Percentiles rank a stretch among this genome's conserved stretches.
Evolutionary conservation across 169 alveolate species (phyloP).

Genomic region (Plasmodium malariae): DNA sequence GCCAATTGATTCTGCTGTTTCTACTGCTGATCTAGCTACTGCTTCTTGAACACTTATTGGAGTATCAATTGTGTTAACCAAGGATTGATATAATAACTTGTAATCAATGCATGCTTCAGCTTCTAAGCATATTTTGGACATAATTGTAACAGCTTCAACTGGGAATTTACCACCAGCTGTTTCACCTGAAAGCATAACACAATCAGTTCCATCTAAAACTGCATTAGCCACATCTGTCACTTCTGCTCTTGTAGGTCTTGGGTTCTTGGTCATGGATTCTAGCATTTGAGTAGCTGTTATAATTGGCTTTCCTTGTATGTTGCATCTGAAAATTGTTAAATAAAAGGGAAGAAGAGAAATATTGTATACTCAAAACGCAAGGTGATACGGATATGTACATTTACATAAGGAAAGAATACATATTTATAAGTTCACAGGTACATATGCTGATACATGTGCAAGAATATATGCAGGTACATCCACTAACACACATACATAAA

Average conservation of each 20-base stretch:
- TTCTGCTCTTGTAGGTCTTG: conserved; percentile 99
- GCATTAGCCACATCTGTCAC: conserved; percentile 99
- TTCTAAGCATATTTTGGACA: conserved; percentile 89
- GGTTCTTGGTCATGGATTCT: conserved; percentile 97
- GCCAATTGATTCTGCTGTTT: conserved; percentile 90
- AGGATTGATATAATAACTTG: conserved; percentile 81
- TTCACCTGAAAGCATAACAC: conserved; percentile 94
- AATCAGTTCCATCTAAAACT: conserved; percentile 98
- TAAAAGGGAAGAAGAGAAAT: not conserved
- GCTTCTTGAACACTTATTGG: conserved; percentile 91
- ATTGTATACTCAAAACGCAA: not conserved
- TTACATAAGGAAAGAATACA: no score
- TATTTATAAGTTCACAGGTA: not conserved
- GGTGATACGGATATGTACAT: not conserved
- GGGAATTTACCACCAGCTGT: conserved; percentile 91
- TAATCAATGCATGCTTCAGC: conserved; percentile 90
- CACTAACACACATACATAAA: not conserved
- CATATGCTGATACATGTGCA: not conserved
- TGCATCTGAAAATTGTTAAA: conserved; percentile 85
- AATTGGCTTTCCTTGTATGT: conserved; percentile 96
- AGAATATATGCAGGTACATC: not conserved
- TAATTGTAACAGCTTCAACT: conserved; percentile 87
- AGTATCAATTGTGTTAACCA: conserved; percentile 78
- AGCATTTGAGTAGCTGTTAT: conserved; percentile 99
- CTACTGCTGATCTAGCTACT: conserved; percentile 93